phyloP scores from a whole-genome alignment of 2,329 filamentous ascomycete genomes.

The Trichoderma arundinaceum region DNA sequence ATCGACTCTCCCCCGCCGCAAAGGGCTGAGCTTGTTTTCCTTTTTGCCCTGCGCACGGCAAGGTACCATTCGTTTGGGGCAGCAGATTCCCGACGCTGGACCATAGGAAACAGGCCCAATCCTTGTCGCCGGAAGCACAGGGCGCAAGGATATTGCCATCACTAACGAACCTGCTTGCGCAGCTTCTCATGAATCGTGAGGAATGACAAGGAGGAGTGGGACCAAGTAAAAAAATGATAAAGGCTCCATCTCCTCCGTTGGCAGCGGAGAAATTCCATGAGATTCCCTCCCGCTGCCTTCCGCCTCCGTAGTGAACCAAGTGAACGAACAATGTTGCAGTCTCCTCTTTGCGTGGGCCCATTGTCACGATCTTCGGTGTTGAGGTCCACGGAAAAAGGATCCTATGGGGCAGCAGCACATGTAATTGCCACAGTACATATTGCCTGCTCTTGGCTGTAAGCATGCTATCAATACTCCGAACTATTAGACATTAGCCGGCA shows the following conservation, averaged over 20 bases:
- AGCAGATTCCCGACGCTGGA: slow-evolving; percentile 36
- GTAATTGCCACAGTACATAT: background rate
- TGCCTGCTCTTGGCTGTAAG: background rate
- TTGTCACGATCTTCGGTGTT: slow-evolving; percentile 13
- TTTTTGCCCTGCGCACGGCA: slow-evolving; percentile 21
- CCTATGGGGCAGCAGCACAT: background rate
- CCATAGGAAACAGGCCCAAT: slow-evolving; percentile 24
- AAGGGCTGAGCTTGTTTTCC: slow-evolving; percentile 5
- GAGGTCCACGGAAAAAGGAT: background rate
- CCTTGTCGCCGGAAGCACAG: background rate
- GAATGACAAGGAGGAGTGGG: slow-evolving; percentile 21
- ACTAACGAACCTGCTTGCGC: slow-evolving; percentile 17
- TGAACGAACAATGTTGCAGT: background rate
- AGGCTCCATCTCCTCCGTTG: slow-evolving; percentile 7
- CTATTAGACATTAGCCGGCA: background rate
- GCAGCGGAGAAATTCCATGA: slow-evolving; percentile 23
- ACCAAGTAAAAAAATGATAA: slow-evolving; percentile 21
- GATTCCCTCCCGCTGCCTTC: slow-evolving; percentile 18
- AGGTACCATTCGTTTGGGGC: slow-evolving; percentile 10
- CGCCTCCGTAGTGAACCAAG: slow-evolving; percentile 6
- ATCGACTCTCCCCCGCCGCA: slow-evolving; percentile 9
- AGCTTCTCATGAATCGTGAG: slow-evolving; percentile 14
- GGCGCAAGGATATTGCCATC: slow-evolving; percentile 4
- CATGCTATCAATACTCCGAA: background rate
- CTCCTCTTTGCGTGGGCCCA: slow-evolving; percentile 2